Evolutionary conservation across 345 rosid genomes (phyloP).

Genomic region (Sonneratia alba): DNA sequence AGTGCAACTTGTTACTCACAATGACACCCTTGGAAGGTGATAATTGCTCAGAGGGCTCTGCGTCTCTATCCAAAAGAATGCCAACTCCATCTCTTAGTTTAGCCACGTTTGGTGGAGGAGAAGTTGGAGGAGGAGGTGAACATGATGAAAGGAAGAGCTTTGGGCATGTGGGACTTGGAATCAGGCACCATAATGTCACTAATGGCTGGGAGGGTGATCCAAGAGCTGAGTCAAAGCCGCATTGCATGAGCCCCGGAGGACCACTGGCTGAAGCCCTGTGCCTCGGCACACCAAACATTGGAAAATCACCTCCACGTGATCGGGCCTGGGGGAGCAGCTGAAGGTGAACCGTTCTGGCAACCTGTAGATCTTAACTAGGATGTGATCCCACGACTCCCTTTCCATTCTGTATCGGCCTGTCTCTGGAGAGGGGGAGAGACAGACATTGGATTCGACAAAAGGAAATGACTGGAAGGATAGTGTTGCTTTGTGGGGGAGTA

Average conservation of each 20-base stretch:
- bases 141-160: slow-evolving; percentile 19
- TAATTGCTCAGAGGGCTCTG: slow-evolving; percentile 15
- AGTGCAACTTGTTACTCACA: slow-evolving; percentile 5
- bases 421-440: neutral
- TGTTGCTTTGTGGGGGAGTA: neutral
- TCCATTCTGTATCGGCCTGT: neutral
- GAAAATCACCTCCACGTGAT: slow-evolving; percentile 6
- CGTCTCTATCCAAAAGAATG: slow-evolving; percentile 21
- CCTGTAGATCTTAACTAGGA: neutral
- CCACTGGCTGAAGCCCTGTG: slow-evolving; percentile 52
- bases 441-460: neutral
- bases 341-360: neutral
- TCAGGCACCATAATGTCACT: neutral
- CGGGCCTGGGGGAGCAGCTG: neutral
- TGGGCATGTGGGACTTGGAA: slow-evolving; percentile 10
- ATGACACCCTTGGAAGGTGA: slow-evolving; percentile 7
- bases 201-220: slow-evolving; percentile 11
- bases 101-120: slow-evolving; percentile 46
- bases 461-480: neutral
- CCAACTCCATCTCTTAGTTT: slow-evolving; percentile 43
- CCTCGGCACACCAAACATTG: slow-evolving; percentile 24
- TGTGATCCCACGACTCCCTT: neutral
- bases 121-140: slow-evolving; percentile 13
- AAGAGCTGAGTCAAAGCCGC: slow-evolving; percentile 16
- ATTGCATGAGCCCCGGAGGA: slow-evolving; percentile 36